Percentiles rank a stretch among this genome's conserved stretches.
These are phyloP conservation scores for Phytophthora tubulina DNA, from an alignment of 352 stramenopile species.

Conservation along the genomic window DNA sequence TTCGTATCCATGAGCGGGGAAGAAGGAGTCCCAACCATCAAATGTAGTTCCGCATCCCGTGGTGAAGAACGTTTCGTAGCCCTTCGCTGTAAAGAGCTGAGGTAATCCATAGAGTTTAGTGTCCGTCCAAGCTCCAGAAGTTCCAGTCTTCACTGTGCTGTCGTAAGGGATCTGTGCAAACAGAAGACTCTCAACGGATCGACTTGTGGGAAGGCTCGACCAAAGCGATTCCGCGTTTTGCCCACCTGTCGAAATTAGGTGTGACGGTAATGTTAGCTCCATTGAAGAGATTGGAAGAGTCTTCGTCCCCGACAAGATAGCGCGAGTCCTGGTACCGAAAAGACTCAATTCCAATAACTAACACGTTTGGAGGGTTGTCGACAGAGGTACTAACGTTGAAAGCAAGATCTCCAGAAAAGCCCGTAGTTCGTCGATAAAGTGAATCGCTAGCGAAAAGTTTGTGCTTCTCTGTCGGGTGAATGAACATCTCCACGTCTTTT, in stretches of 20 bases:
- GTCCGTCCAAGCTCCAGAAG: neutral
- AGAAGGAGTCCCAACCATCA: constrained; percentile 53
- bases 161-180: neutral
- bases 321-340: constrained; percentile 2
- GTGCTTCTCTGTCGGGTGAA: neutral
- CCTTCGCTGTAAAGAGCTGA: neutral
- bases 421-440: neutral
- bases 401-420: neutral
- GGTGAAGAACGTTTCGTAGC: constrained; percentile 1
- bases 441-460: neutral
- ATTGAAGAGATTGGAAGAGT: neutral
- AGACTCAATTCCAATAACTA: neutral
- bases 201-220: neutral
- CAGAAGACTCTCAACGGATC: constrained; percentile 3
- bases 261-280: neutral
- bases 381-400: neutral
- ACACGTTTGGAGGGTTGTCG: neutral
- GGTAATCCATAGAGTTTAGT: neutral
- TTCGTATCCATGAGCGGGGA: constrained; percentile 55
- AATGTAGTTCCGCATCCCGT: constrained; percentile 28
- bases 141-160: neutral
- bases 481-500: neutral
- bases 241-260: constrained; percentile 3
- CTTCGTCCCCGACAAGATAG: constrained; percentile 3
- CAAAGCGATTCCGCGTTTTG: constrained; percentile 1